These are phyloP conservation scores for Alternaria incomplexa DNA, from an alignment of 2,329 filamentous ascomycete genomes.

Conservation along the genomic window DNA sequence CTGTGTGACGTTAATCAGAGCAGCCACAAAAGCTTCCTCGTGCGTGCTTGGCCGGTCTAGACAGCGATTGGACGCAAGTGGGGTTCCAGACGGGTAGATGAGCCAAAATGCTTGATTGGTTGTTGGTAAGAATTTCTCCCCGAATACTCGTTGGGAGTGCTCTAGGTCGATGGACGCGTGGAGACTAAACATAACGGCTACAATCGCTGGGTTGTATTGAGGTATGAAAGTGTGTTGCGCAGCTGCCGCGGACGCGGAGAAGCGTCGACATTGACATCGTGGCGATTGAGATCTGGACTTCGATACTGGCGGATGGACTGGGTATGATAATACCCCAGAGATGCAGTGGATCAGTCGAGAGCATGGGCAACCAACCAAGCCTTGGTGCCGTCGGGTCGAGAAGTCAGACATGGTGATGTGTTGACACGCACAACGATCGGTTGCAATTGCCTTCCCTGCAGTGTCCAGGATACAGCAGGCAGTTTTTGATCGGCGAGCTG, in stretches of 20 bases:
- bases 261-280: background rate
- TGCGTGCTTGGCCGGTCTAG: conserved; percentile 10
- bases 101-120: conserved; percentile 13
- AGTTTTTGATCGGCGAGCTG: background rate
- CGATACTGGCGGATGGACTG: background rate
- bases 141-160: background rate
- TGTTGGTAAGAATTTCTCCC: background rate
- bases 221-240: background rate
- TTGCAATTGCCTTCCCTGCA: background rate
- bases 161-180: conserved; percentile 5
- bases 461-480: background rate
- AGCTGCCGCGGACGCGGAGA: background rate
- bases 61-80: conserved; percentile 10
- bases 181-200: background rate
- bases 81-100: conserved; percentile 9
- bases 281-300: background rate
- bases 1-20: conserved; percentile 9
- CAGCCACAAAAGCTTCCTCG: conserved; percentile 11
- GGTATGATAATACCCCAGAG: background rate
- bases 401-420: background rate
- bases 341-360: background rate
- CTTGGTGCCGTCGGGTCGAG: background rate
- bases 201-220: background rate
- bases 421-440: background rate
- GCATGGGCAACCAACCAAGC: background rate